Base-by-base conservation (phyloP, 768 basidiomycete genomes). In the Kondoa subrosea region DNA sequence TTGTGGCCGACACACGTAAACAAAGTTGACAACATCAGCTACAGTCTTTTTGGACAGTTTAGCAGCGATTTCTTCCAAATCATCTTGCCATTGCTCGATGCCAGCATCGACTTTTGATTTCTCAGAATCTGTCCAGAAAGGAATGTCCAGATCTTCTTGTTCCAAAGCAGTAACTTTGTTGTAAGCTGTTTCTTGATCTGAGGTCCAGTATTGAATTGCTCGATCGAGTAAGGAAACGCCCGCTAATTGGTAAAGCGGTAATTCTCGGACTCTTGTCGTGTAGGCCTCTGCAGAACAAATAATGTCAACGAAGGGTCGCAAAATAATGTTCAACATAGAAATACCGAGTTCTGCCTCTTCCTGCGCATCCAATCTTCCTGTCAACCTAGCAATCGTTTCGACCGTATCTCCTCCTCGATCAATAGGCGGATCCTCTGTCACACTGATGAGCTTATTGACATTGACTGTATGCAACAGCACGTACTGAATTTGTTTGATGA, bases 1-100 rank as follows among this genome's bases (percentile, higher is more conserved):
- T 60, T 50, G 68, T 71, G 70, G 69, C 26, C 69, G 50, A 4
- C 59, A 21, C 30, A 73, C 64, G 67, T 75, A 75, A 60, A 69
- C 72, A 27, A 69, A 67, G 68, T 73, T 72, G 63, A 73, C 71
- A 17, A 75, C 69, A 56, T 73, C 71, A 21, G 65, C 40, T 31
- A 70, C 68, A 57, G 68, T 72, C 69, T 72, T 73, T 25, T 59
- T 69, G 60, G 31, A 31, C 26, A 73, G 57, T 26, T 17, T 59
- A 40, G 34, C 31, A 1, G 56, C 63, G 50, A 73, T 73, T 61
- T 72, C 70, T 1, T 50, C 71, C 12, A 75, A 67, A 31, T 75
- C 74, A 66, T 75, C 73, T 40, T 71, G 68, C 56, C 69, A 50
- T 17, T 71, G 66, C n/a, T 66, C 65, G 1, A 71, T 62, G 3